Conservation (phyloP, 73 alveolate species). For the Paramecium biaurelia region DNA sequence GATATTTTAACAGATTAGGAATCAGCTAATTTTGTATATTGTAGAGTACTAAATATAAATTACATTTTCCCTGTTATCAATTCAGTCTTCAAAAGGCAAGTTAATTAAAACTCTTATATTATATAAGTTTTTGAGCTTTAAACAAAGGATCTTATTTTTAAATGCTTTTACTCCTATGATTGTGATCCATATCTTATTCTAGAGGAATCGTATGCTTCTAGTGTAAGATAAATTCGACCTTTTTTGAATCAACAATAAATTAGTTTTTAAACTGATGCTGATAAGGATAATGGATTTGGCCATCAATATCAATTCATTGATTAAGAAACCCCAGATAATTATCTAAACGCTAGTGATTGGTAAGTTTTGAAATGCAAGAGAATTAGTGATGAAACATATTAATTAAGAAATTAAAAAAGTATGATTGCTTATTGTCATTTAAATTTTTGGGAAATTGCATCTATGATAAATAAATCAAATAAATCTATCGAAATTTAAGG, state of each 20-base stretch:
- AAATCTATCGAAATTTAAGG: constrained; percentile 27
- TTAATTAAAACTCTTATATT: neutral
- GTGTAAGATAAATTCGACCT: constrained; percentile 21
- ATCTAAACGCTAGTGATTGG: constrained; percentile 7
- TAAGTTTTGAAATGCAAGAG: neutral
- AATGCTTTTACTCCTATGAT: neutral
- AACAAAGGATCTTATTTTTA: neutral
- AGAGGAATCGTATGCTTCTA: neutral
- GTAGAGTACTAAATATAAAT: neutral
- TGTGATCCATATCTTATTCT: neutral
- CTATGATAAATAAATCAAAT: neutral
- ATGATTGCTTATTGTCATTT: neutral
- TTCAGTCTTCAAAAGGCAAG: neutral
- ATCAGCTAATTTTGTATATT: neutral
- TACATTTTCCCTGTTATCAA: neutral
- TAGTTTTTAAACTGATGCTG: neutral
- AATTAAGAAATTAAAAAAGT: neutral
- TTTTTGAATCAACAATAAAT: neutral
- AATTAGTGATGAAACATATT: neutral
- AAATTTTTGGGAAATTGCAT: constrained; percentile 43
- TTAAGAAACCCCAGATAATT: neutral
- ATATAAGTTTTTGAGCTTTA: neutral
- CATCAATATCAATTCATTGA: neutral
- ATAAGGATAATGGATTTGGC: neutral
- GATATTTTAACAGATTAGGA: neutral